A percentile compares a stretch with the other conserved stretches of the same genome.
Evolutionary conservation across 2,329 filamentous ascomycete species (phyloP).

Genomic region (Hirsutella thompsonii): DNA sequence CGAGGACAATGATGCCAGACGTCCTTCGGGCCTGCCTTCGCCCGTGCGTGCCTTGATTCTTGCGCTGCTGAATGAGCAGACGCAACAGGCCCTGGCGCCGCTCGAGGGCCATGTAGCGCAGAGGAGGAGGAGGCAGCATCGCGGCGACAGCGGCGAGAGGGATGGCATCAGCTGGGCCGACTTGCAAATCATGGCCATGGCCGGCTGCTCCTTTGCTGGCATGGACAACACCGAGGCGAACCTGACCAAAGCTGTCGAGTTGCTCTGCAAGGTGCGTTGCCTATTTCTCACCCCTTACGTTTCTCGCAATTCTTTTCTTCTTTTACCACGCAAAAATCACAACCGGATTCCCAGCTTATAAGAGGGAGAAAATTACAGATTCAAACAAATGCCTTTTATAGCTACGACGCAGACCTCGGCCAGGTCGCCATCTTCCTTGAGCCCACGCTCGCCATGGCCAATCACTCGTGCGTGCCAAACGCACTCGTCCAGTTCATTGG

Average conservation of each 20-base stretch:
- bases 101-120: constrained; percentile 33
- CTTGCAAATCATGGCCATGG: constrained; percentile 33
- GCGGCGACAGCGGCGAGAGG: constrained; percentile 20
- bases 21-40: constrained; percentile 33
- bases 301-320: neutral
- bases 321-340: no score
- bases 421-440: constrained; percentile 44
- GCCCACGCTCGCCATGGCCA: constrained; percentile 42
- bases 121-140: neutral
- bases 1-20: no score
- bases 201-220: constrained; percentile 27
- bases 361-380: constrained; percentile 25
- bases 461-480: constrained; percentile 51
- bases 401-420: constrained; percentile 37
- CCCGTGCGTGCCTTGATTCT: constrained; percentile 41
- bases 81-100: constrained; percentile 18
- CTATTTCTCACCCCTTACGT: neutral
- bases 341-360: constrained; percentile 1
- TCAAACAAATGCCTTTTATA: constrained; percentile 49
- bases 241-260: constrained; percentile 26
- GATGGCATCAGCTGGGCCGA: no score
- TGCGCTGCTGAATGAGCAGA: constrained; percentile 27
- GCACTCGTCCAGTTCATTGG: constrained; percentile 43
- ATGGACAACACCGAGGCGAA: constrained; percentile 13
- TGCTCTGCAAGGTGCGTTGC: constrained; percentile 38